Conservation (phyloP, 1,139 yeast genomes). For the Meyerozyma sp. region DNA sequence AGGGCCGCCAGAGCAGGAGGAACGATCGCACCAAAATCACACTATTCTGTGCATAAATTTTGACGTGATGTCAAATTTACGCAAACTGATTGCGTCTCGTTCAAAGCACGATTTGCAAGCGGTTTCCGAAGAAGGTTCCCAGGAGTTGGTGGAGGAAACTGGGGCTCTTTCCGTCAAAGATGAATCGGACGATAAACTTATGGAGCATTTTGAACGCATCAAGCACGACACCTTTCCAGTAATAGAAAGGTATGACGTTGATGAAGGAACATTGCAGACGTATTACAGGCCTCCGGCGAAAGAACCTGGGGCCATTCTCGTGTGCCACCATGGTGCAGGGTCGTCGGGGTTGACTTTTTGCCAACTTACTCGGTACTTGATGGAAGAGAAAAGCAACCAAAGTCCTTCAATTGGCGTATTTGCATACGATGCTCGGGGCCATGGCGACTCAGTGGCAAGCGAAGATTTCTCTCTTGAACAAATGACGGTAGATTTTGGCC, state of each 20-base stretch:
- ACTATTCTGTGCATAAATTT: neutral
- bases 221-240: slow-evolving; percentile 9
- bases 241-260: slow-evolving; percentile 12
- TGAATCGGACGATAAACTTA: neutral
- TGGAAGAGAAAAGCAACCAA: neutral
- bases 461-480: slow-evolving; percentile 44
- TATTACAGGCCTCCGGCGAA: slow-evolving; percentile 53
- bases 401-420: slow-evolving; percentile 49
- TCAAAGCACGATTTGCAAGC: neutral
- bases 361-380: slow-evolving; percentile 27
- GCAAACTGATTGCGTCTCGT: neutral
- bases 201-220: neutral
- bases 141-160: neutral
- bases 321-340: slow-evolving; percentile 94
- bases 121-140: neutral
- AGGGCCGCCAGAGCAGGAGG: too few relatives aligned
- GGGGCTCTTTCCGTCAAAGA: neutral
- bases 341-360: slow-evolving; percentile 77
- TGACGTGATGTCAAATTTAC: neutral
- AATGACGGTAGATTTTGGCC: slow-evolving; percentile 53
- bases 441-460: slow-evolving; percentile 48
- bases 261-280: slow-evolving; percentile 40
- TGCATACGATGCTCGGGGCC: slow-evolving; percentile 79
- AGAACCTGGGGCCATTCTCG: slow-evolving; percentile 47
- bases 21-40: neutral